Conservation (phyloP, 805 yeast genomes). For the Saturnispora besseyi region DNA sequence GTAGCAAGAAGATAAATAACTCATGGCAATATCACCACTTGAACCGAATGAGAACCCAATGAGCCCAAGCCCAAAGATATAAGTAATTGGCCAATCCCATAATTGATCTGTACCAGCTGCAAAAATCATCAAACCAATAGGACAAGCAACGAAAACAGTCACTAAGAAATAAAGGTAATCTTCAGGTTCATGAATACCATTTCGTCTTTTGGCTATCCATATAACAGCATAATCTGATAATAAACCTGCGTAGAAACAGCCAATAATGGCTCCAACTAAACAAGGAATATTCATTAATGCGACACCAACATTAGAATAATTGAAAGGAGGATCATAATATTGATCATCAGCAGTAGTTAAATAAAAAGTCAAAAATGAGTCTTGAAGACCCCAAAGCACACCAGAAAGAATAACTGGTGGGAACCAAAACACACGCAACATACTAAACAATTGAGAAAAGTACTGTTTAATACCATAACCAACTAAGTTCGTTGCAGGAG, state of each 20-base stretch:
- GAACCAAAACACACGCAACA: conserved; percentile 48
- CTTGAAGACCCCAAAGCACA: conserved; percentile 74
- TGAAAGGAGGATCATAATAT: conserved; percentile 59
- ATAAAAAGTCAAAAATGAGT: conserved; percentile 66
- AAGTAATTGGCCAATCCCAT: conserved; percentile 47
- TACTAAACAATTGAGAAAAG: conserved; percentile 38
- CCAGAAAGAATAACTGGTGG: conserved; percentile 63
- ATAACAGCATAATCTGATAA: conserved; percentile 52
- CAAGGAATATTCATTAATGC: conserved; percentile 72
- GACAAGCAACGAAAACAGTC: conserved; percentile 48
- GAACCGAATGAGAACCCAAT: conserved; percentile 65
- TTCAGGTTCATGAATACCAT: conserved; percentile 59
- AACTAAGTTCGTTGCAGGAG: conserved; percentile 48
- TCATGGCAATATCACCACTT: conserved; percentile 62
- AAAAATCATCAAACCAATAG: conserved; percentile 54
- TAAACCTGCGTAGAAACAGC: conserved; percentile 57
- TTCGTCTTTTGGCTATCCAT: conserved; percentile 51
- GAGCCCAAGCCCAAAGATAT: conserved; percentile 49
- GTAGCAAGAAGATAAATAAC: conserved; percentile 57
- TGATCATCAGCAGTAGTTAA: conserved; percentile 63
- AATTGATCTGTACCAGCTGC: conserved; percentile 54
- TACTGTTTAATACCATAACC: conserved; percentile 66
- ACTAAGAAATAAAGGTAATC: conserved; percentile 50
- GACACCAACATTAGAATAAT: conserved; percentile 55
- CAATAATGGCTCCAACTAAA: conserved; percentile 55